Base-by-base conservation (phyloP, 495 filamentous ascomycete species). In the Neurospora sp. region DNA sequence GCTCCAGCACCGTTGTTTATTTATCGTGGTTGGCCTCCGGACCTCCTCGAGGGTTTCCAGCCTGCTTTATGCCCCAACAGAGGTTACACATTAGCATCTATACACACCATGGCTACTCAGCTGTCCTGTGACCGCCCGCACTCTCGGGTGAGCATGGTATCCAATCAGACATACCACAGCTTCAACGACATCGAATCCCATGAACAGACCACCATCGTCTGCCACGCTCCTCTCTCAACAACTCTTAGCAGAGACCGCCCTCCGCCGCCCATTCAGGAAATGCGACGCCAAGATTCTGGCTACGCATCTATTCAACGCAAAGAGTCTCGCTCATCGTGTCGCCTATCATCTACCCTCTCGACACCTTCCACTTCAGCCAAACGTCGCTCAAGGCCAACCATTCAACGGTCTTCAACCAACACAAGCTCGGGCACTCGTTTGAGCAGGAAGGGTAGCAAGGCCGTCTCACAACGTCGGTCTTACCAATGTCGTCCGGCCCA, bases 281-380 rank as follows among this genome's bases (percentile, higher is more conserved):
- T 86, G 76, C 78, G 78, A 6, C 82, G 85, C 12, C 84, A 87
- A 61, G 85, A 87, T 68, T 87, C 85, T 7, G 85, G 85, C 8
- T 87, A 87, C 68, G 85, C 83, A 69, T 86, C 84, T n/a, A 78
- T 81, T 12, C 69, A 76, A 22, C 78, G 77, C 1, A 76, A 73
- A 27, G 76, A 79, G 31, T 78, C 81, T 37, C 71, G 71, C 2
- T 76, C 76, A 0, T 76, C 76, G 37, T 74, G 70, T n/a, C 74
- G 74, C 22, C 75, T 75, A 10, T 72, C 78, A 18, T 76, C 77
- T 3, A 74, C 76, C 0, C 44, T 74, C 1, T 78, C 78, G 1
- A 69, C 72, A 2, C 74, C 81, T 0, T 77, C 81, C 4, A 79
- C 79, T 38, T 78, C 79, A 9, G 71, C 76, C 37, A 80, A 74